phyloP scores from a whole-genome alignment of 768 basidiomycete species.

The Agaricus sinodeliciosus region DNA sequence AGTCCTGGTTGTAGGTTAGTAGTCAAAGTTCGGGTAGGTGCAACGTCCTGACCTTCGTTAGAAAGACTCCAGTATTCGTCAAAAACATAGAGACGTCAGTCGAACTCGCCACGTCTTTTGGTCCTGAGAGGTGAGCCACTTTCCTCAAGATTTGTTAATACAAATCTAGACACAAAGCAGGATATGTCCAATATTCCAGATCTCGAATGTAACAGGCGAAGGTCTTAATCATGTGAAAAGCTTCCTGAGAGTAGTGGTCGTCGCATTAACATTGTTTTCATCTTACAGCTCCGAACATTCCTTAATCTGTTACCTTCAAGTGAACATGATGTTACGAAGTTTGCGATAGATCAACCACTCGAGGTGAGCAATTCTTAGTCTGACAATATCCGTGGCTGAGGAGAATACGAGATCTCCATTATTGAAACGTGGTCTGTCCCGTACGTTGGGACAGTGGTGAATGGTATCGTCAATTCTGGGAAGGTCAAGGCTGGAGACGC shows the following conservation, averaged over 20 bases:
- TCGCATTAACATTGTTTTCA: not conserved
- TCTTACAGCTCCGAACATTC: conserved; percentile 70
- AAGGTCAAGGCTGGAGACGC: conserved; percentile 72
- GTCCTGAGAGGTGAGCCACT: conserved; percentile 54
- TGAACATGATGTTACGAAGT: conserved; percentile 77
- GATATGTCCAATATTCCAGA: conserved; percentile 84
- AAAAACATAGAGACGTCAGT: conserved; percentile 77
- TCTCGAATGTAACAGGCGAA: conserved; percentile 94
- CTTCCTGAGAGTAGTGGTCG: not conserved
- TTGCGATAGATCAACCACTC: conserved; percentile 69
- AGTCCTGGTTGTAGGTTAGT: conserved; percentile 85
- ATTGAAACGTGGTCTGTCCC: conserved; percentile 88
- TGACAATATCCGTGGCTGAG: not conserved
- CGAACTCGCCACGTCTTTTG: conserved; percentile 69
- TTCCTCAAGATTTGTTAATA: conserved; percentile 1
- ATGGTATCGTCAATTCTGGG: conserved; percentile 78
- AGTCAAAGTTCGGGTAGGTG: not conserved
- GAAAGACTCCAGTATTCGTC: conserved; percentile 81
- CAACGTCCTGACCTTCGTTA: conserved; percentile 18
- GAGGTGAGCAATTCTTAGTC: conserved; percentile 40
- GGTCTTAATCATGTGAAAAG: conserved; percentile 67
- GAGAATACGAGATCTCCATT: conserved; percentile 56
- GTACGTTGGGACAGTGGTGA: conserved; percentile 79
- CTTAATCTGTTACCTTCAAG: conserved; percentile 87
- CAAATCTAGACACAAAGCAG: conserved; percentile 28